Evolutionary conservation across 495 filamentous ascomycete genomes (phyloP).

Genomic region (Haplographium delicatum): DNA sequence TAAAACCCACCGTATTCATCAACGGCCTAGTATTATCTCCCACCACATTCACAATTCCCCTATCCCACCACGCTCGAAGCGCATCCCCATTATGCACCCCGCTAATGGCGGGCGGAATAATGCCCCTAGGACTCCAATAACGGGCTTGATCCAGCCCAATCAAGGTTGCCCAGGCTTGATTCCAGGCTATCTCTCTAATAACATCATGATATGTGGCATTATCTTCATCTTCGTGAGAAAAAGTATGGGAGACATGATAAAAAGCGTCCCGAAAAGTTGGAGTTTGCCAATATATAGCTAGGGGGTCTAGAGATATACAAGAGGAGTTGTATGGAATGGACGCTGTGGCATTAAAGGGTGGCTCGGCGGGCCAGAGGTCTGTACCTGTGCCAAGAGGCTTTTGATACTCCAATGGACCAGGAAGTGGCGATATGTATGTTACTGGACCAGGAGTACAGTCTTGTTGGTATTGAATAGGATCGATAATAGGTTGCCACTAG

Average conservation of each 20-base stretch:
- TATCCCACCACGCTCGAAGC: conserved; percentile 53
- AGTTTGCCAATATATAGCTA: no score
- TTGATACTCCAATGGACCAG: conserved; percentile 46
- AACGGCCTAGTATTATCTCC: conserved; percentile 58
- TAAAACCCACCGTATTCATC: conserved; percentile 30
- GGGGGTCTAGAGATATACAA: no score
- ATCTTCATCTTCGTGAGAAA: conserved; percentile 54
- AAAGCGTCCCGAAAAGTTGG: no score
- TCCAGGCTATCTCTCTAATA: conserved; percentile 52
- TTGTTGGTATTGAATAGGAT: no score
- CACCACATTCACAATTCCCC: conserved; percentile 53
- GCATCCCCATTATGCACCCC: conserved; percentile 61
- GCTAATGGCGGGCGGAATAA: conserved; percentile 61
- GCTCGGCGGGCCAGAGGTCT: conserved; percentile 47
- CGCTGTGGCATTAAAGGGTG: no score
- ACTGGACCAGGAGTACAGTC: no score
- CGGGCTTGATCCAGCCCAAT: no score
- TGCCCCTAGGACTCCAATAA: conserved; percentile 45
- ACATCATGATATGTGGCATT: conserved; percentile 57
- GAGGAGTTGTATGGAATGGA: no score
- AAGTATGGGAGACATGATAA: conserved; percentile 55
- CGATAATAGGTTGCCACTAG: no score
- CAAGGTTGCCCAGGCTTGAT: conserved; percentile 52
- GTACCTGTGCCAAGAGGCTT: conserved; percentile 54
- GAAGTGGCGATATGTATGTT: no score